A percentile compares a stretch with the other conserved stretches of the same genome.
Conservation (phyloP, 345 rosid species). For the Moricandia arvensis region DNA sequence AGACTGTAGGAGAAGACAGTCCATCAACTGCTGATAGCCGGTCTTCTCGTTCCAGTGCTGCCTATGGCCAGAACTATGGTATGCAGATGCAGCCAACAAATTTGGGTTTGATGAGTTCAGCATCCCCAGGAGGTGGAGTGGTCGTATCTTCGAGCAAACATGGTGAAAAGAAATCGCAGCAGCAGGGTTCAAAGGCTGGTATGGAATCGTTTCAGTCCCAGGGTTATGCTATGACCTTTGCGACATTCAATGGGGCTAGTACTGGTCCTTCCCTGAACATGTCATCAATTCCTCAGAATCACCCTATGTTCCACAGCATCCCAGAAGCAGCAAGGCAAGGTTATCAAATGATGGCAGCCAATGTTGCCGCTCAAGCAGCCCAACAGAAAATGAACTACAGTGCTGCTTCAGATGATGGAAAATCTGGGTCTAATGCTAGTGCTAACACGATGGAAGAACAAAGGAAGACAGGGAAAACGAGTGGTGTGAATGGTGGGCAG, state of each 20-base stretch:
- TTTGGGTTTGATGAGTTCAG: slow-evolving; percentile 63
- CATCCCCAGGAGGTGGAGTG: slow-evolving; percentile 49
- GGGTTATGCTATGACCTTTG: slow-evolving; percentile 90
- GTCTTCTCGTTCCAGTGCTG: slow-evolving; percentile 52
- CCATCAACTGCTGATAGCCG: slow-evolving; percentile 82
- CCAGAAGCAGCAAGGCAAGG: slow-evolving; percentile 74
- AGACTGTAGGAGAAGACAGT: slow-evolving; percentile 71
- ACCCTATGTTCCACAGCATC: slow-evolving; percentile 65
- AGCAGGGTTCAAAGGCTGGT: slow-evolving; percentile 55
- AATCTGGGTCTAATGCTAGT: slow-evolving; percentile 49
- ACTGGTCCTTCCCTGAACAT: slow-evolving; percentile 60
- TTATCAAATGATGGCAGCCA: slow-evolving; percentile 50
- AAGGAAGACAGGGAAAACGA: slow-evolving; percentile 41
- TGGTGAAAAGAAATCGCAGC: slow-evolving; percentile 69
- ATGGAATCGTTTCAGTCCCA: slow-evolving; percentile 60
- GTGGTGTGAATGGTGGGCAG: slow-evolving; percentile 52
- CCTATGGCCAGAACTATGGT: slow-evolving; percentile 65
- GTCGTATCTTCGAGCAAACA: slow-evolving; percentile 44
- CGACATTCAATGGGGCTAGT: slow-evolving; percentile 59
- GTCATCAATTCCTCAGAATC: slow-evolving; percentile 72
- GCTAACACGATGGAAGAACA: slow-evolving; percentile 59
- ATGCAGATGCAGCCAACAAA: slow-evolving; percentile 61
- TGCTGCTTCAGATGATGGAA: slow-evolving; percentile 61
- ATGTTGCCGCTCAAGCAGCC: slow-evolving; percentile 56
- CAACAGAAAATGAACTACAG: slow-evolving; percentile 77